Base-by-base conservation (phyloP, 2,329 filamentous ascomycete genomes). In the Berkeleyomyces basicola region DNA sequence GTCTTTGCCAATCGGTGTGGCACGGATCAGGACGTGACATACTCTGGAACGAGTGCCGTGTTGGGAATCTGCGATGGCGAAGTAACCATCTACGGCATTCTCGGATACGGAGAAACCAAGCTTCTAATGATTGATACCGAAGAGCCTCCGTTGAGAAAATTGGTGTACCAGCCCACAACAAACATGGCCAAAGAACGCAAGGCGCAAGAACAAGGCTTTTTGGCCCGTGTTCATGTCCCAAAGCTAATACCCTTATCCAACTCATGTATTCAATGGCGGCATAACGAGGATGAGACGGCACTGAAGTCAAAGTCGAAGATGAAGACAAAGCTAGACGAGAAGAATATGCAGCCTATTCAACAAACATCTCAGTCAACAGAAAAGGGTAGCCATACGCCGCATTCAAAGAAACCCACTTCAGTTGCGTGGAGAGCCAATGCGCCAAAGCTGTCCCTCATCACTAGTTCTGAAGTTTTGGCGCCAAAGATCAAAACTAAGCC, bases 41-140 rank as follows among this genome's bases (percentile, higher is more conserved):
- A 89, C 71, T 84, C 87, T 0, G 88, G 88, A 0, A 90, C 85
- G 0, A 90, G 85, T 65, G 80, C 83, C 0, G 84, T 91, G 0
- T 71, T 91, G 37, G 82, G 83, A 1, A 80, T 92, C 36, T 75
- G 80, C 6, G 72, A 76, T 2, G 87, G 86, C 0, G 81, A 83
- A 49, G 83, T 89, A 4, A 82, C 74, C 57, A 78, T 90, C 0
- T 89, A 85, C 61, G 86, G 87, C 0, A 73, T 88, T 0, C 74
- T 90, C 2, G 86, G 87, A 0, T 83, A 87, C 14, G 82, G 80
- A 0, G 82, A 86, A 61, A 83, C 87, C 67, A 81, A 81, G 2
- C 72, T 90, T 0, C 72, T 91, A 2, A 75, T 90, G 0, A 81
- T 88, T 0, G 85, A 90, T 71, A 85, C 85, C 0, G 72, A 72